Evolutionary conservation across 345 rosid species (phyloP), one percentile per base, ranked within the genome.

Genomic region (Populus simonii): DNA sequence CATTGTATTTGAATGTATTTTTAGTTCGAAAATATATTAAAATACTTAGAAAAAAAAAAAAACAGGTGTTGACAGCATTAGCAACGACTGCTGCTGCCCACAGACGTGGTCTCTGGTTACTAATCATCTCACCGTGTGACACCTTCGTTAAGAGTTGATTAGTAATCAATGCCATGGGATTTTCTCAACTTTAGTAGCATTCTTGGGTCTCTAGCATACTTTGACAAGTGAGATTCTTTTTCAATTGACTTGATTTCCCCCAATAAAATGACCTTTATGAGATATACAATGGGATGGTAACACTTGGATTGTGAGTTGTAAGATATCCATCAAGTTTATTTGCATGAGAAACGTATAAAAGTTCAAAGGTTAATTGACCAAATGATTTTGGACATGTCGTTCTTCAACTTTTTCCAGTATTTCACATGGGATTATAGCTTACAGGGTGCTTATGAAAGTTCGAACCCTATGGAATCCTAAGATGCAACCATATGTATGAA

Each of bases 51-150:
- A 31, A 31, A 31, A 31, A n/a, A n/a, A 31, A 31, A 31, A 27
- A 27, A 27, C 9, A 53, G 70, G 71, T 75, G 75, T 25, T 66
- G 74, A 66, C 70, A 27, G 72, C 75, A 78, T 65, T 74, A 76
- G 76, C 36, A 33, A 83, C 76, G 79, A 74, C 49, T 51, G 38
- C 71, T 70, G 31, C 77, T 63, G 76, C 69, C 81, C 66, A 67
- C 78, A 73, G 77, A 85, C 80, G 85, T 83, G 84, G 78, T 76
- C 76, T 72, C 74, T 72, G 68, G 78, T 65, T 75, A 20, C 83
- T 79, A 85, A 77, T 82, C 77, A 80, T 80, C 82, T 70, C 81
- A 66, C 31, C 35, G 61, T 70, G 57, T 75, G 66, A n/a, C 36
- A 63, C 35, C 55, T 41, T 65, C 49, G 13, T n/a, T 1, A 9